A percentile compares a stretch with the other conserved stretches of the same genome.
Evolutionary conservation across 208 protist species (phyloP).

Genomic region (Trypanosoma congolense): DNA sequence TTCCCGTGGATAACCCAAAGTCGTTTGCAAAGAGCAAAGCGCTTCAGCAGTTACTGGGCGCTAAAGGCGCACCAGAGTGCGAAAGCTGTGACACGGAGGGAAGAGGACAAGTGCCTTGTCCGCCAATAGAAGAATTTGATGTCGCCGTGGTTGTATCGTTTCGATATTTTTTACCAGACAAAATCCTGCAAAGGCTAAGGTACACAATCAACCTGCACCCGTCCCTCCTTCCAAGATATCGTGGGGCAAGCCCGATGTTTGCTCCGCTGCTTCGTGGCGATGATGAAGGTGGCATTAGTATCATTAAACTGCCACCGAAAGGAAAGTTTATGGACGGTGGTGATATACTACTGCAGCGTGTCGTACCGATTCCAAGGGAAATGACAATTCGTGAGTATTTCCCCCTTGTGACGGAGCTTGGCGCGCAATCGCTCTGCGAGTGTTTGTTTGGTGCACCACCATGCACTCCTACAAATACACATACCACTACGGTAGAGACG

Average conservation of each 20-base stretch:
- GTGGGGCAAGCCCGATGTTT: slow-evolving; percentile 87
- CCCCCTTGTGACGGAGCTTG: slow-evolving; percentile 64
- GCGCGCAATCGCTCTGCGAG: slow-evolving; percentile 64
- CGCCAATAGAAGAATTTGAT: slow-evolving; percentile 53
- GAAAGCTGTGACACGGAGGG: neutral
- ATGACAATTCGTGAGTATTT: slow-evolving; percentile 83
- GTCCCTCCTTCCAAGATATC: slow-evolving; percentile 80
- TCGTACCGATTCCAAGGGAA: slow-evolving; percentile 52
- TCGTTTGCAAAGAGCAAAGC: slow-evolving; percentile 49
- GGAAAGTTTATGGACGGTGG: slow-evolving; percentile 71
- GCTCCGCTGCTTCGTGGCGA: slow-evolving; percentile 76
- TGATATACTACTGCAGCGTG: slow-evolving; percentile 71
- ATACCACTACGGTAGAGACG: too few species aligned
- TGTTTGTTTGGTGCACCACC: slow-evolving; percentile 57
- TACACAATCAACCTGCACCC: slow-evolving; percentile 87
- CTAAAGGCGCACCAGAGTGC: neutral
- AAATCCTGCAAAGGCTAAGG: slow-evolving; percentile 52
- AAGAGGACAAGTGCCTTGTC: slow-evolving; percentile 19
- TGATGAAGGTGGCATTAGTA: slow-evolving; percentile 53
- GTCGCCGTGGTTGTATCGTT: slow-evolving; percentile 82
- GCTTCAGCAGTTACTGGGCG: slow-evolving; percentile 43
- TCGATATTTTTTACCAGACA: slow-evolving; percentile 77
- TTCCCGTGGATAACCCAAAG: slow-evolving; percentile 67
- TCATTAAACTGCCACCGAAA: slow-evolving; percentile 56
- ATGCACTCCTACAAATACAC: slow-evolving; percentile 6